phyloP scores from a whole-genome alignment of 139 green algal genomes.

The Desmodesmus armatus region DNA sequence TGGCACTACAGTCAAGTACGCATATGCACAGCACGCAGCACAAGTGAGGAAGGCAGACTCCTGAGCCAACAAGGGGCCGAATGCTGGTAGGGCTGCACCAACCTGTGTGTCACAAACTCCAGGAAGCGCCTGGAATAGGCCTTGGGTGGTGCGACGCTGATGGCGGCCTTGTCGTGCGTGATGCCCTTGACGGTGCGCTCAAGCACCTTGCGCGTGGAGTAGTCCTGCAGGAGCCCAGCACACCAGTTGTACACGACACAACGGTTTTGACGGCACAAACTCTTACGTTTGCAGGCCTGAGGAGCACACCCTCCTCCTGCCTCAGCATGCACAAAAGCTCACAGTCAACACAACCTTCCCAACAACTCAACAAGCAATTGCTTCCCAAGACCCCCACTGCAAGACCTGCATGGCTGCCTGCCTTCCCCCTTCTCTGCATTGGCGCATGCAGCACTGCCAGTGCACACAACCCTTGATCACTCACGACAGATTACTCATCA shows the following conservation, averaged over 20 bases:
- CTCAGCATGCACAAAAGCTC: not conserved
- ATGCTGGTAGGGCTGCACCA: too few relatives aligned
- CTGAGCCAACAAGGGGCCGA: not conserved
- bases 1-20: not conserved
- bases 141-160: slow-evolving; percentile 70
- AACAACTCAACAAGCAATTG: too few relatives aligned
- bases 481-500: too few relatives aligned
- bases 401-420: too few relatives aligned
- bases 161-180: slow-evolving; percentile 77
- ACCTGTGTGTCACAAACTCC: slow-evolving; percentile 77
- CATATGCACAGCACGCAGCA: not conserved
- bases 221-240: slow-evolving; percentile 63
- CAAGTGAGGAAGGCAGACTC: not conserved
- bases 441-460: too few relatives aligned
- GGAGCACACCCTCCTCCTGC: not conserved
- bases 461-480: too few relatives aligned
- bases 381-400: too few relatives aligned
- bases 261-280: not conserved
- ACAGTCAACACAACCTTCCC: too few relatives aligned
- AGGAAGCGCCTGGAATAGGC: slow-evolving; percentile 84
- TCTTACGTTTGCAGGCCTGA: not conserved
- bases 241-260: not conserved
- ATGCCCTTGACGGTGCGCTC: slow-evolving; percentile 90
- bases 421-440: too few relatives aligned
- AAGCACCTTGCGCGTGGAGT: slow-evolving; percentile 87